Conservation (phyloP, 192 early-diverging fungal species). For the Podila verticillata region DNA sequence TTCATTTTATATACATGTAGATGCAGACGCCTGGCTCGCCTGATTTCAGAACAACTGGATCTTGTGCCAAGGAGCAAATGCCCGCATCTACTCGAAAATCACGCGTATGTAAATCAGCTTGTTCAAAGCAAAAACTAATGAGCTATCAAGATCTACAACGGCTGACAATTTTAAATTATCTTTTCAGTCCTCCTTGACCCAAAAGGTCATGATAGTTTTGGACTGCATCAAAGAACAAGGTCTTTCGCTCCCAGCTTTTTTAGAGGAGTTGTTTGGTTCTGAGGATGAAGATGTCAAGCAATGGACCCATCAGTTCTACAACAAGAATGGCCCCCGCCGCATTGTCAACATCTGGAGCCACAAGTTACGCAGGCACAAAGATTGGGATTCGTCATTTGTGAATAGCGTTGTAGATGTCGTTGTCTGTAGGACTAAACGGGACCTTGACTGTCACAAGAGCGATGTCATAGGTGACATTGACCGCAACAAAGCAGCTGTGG, state of each 20-base stretch:
- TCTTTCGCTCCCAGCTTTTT: conserved; percentile 20
- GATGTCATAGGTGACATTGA: conserved; percentile 1
- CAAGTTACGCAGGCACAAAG: conserved; percentile 11
- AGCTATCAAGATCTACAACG: too few species aligned
- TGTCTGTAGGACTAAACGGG: conserved; percentile 10
- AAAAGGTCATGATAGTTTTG: conserved; percentile 9
- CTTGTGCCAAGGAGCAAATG: too few species aligned
- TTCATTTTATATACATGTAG: too few species aligned
- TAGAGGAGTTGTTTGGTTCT: conserved; percentile 16
- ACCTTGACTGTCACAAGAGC: neutral
- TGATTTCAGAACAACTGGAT: too few species aligned
- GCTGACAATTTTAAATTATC: too few species aligned
- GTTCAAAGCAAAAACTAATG: too few species aligned
- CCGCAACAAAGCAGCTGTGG: too few species aligned
- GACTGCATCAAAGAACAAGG: conserved; percentile 5
- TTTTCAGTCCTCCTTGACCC: conserved; percentile 6
- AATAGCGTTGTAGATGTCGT: conserved; percentile 20
- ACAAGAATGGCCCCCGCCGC: conserved; percentile 10
- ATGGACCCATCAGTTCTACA: conserved; percentile 12
- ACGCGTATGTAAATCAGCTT: too few species aligned
- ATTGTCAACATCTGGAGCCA: conserved; percentile 16
- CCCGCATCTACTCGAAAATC: too few species aligned
- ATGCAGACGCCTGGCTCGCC: too few species aligned
- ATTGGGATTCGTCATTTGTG: conserved; percentile 11
- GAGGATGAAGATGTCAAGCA: conserved; percentile 8